Conservation (phyloP, 768 basidiomycete genomes). For the Amanita brunnescens region DNA sequence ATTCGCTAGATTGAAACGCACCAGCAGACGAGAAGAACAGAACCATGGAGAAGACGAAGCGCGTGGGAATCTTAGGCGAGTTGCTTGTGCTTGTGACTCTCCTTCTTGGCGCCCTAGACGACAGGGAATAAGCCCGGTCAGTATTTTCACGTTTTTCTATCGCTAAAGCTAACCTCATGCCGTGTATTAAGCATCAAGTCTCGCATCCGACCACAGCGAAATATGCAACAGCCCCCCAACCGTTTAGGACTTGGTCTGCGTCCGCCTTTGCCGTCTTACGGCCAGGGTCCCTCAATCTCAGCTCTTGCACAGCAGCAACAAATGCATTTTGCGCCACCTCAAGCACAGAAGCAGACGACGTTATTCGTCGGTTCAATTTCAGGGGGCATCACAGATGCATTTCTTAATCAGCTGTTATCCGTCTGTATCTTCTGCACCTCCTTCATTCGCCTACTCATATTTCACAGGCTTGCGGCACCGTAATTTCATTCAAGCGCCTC, state of each 20-base stretch:
- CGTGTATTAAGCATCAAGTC: neutral
- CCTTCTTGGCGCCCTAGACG: neutral
- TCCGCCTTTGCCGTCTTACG: conserved; percentile 79
- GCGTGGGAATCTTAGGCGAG: conserved; percentile 9
- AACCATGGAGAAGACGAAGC: conserved; percentile 31
- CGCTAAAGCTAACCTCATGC: neutral
- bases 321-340: conserved; percentile 60
- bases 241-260: conserved; percentile 84
- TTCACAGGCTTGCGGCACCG: conserved; percentile 75
- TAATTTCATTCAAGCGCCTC: conserved; percentile 87
- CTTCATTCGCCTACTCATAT: neutral
- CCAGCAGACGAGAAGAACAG: conserved; percentile 42
- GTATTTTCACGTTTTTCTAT: neutral
- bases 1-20: conserved; percentile 10
- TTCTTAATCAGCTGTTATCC: conserved; percentile 67
- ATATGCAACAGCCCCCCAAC: conserved; percentile 64
- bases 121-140: neutral
- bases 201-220: conserved; percentile 8
- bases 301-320: conserved; percentile 85
- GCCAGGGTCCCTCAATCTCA: conserved; percentile 87
- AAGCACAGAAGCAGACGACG: conserved; percentile 58
- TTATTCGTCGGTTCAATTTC: conserved; percentile 95
- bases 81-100: neutral
- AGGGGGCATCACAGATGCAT: conserved; percentile 79
- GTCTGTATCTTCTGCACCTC: conserved; percentile 32